Evolutionary conservation across 2,329 filamentous ascomycete genomes (phyloP).

Genomic region (Aaosphaeria pasadenensis): DNA sequence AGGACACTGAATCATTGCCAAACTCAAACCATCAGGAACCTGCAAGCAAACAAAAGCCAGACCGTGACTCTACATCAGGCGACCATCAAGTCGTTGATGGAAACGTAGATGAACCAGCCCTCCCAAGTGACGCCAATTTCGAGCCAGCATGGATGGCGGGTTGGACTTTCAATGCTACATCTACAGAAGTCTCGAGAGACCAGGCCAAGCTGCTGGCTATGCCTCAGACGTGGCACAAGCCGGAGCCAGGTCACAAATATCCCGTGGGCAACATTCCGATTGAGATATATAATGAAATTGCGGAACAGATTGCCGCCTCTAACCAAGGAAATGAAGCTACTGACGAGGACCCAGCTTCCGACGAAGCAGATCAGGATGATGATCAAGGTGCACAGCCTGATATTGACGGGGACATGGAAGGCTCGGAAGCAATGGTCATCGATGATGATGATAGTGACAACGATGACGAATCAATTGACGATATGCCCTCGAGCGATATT

Average conservation of each 20-base stretch:
- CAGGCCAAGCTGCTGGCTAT: not conserved
- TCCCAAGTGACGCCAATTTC: not conserved
- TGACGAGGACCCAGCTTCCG: not conserved
- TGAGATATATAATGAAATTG: not conserved
- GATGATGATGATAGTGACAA: not conserved
- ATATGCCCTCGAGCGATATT: not conserved
- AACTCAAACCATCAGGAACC: no score
- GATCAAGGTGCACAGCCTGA: not conserved
- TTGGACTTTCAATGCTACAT: not conserved
- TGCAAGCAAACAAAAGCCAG: no score
- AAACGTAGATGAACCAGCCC: not conserved
- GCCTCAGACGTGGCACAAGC: not conserved
- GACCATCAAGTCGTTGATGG: not conserved
- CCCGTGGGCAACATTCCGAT: not conserved
- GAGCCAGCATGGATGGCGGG: not conserved
- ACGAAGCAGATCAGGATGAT: not conserved
- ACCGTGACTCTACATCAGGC: no score
- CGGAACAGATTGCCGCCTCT: not conserved
- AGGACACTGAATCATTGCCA: no score
- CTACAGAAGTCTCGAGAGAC: not conserved
- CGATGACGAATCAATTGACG: not conserved
- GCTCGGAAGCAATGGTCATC: not conserved
- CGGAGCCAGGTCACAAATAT: not conserved
- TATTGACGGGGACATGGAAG: not conserved
- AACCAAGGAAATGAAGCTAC: no score